These are phyloP conservation scores for Laguncularia racemosa DNA, from an alignment of 345 rosid species.

Conservation along the genomic window DNA sequence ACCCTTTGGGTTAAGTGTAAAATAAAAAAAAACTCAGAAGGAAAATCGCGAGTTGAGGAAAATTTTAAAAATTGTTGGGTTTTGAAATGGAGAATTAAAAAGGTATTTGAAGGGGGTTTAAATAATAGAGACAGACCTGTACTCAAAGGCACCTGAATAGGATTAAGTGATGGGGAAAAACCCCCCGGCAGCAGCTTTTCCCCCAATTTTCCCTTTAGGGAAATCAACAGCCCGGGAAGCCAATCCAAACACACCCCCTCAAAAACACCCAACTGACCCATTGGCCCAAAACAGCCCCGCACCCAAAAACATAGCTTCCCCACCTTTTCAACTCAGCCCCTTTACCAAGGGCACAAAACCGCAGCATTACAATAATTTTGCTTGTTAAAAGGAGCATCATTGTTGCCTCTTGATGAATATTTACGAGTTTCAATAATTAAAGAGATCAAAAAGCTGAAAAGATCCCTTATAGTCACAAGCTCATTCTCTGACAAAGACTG, in stretches of 20 bases:
- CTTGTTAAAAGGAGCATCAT: conserved; percentile 21
- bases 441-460: conserved; percentile 36
- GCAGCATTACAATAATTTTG: conserved; percentile 6
- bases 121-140: conserved; percentile 36
- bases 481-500: conserved; percentile 39
- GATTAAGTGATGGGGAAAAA: conserved; percentile 39
- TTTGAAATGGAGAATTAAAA: not conserved
- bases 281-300: conserved; percentile 49
- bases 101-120: too few relatives aligned
- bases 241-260: conserved; percentile 46
- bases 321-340: conserved; percentile 33
- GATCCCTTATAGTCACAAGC: conserved; percentile 48
- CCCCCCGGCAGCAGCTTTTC: conserved; percentile 35
- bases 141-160: conserved; percentile 43
- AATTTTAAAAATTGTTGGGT: too few relatives aligned
- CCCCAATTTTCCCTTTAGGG: conserved; percentile 45
- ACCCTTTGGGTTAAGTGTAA: too few relatives aligned
- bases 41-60: too few relatives aligned
- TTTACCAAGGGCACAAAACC: conserved; percentile 28
- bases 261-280: conserved; percentile 63
- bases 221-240: conserved; percentile 47
- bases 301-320: conserved; percentile 54
- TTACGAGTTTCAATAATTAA: conserved; percentile 37
- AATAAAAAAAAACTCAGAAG: too few relatives aligned
- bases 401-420: conserved; percentile 18